Percentiles rank a stretch among this genome's conserved stretches.
Evolutionary conservation across 176 grass and related monocot species (phyloP).

Genomic region (Carex myosuroides): DNA sequence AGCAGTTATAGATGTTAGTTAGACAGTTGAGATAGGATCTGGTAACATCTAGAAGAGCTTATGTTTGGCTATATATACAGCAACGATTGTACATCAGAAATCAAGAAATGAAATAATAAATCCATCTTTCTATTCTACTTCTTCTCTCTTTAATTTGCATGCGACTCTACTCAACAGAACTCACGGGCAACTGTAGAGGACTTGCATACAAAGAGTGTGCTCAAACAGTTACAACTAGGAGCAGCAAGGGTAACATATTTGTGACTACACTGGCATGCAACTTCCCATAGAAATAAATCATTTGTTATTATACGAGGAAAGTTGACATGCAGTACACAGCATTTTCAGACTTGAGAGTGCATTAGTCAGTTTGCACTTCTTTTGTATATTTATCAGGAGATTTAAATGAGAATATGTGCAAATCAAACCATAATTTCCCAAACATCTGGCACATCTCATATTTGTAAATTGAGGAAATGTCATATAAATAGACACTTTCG

Average conservation of each 20-base stretch:
- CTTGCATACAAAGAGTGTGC: not conserved
- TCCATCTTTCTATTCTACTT: too few relatives aligned
- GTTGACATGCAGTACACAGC: not conserved
- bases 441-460: not conserved
- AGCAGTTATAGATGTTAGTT: too few relatives aligned
- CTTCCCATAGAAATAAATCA: not conserved
- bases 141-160: not conserved
- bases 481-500: not conserved
- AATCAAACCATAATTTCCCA: not conserved
- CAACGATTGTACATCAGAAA: too few relatives aligned
- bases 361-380: not conserved
- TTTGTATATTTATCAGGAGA: constrained; percentile 2
- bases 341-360: not conserved
- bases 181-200: not conserved
- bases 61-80: too few relatives aligned
- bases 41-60: too few relatives aligned
- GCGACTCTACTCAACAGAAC: not conserved
- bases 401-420: not conserved
- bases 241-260: not conserved
- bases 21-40: too few relatives aligned
- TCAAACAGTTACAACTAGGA: not conserved
- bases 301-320: not conserved
- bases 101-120: too few relatives aligned
- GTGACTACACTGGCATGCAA: not conserved
- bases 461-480: not conserved